A percentile compares a stretch with the other conserved stretches of the same genome.
These are phyloP conservation scores for Meyerozyma smithsonii DNA, from an alignment of 1,139 yeast genomes.

Conservation along the genomic window DNA sequence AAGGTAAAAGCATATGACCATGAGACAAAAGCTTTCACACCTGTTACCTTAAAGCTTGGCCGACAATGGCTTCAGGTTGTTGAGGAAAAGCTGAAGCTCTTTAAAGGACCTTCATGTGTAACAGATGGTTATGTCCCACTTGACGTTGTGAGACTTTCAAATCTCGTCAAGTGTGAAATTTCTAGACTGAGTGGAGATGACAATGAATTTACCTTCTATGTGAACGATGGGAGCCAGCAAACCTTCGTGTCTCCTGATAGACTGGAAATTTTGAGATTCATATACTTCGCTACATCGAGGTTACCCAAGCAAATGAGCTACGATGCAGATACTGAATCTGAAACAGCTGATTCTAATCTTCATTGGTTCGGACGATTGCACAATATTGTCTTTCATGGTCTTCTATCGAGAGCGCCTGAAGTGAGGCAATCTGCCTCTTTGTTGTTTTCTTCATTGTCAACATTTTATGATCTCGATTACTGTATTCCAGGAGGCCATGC, in stretches of 20 bases:
- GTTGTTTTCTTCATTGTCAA: conserved; percentile 59
- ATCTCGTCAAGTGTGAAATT: conserved; percentile 49
- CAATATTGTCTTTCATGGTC: conserved; percentile 63
- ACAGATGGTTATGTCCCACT: conserved; percentile 42
- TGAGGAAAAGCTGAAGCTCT: conserved; percentile 24
- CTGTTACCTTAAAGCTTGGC: conserved; percentile 66
- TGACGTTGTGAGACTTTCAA: conserved; percentile 47
- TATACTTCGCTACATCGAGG: conserved; percentile 62
- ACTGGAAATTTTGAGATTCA: conserved; percentile 62
- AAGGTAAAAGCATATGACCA: conserved; percentile 51
- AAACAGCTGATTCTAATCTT: conserved; percentile 4
- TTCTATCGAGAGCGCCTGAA: conserved; percentile 53
- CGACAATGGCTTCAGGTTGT: conserved; percentile 62
- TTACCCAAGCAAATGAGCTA: conserved; percentile 28
- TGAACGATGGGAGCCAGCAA: conserved; percentile 41
- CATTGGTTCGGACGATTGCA: conserved; percentile 57
- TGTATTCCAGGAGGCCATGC: conserved; percentile 57
- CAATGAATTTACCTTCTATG: conserved; percentile 53
- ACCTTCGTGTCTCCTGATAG: conserved; percentile 56
- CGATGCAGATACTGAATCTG: conserved; percentile 13
- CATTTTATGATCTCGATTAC: conserved; percentile 56
- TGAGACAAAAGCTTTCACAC: conserved; percentile 23
- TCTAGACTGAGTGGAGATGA: conserved; percentile 26
- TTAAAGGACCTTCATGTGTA: conserved; percentile 17
- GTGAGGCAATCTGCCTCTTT: conserved; percentile 63